A percentile compares a stretch with the other conserved stretches of the same genome.
Conservation (phyloP, 2,329 filamentous ascomycete species). For the Bipolaris bicolor region DNA sequence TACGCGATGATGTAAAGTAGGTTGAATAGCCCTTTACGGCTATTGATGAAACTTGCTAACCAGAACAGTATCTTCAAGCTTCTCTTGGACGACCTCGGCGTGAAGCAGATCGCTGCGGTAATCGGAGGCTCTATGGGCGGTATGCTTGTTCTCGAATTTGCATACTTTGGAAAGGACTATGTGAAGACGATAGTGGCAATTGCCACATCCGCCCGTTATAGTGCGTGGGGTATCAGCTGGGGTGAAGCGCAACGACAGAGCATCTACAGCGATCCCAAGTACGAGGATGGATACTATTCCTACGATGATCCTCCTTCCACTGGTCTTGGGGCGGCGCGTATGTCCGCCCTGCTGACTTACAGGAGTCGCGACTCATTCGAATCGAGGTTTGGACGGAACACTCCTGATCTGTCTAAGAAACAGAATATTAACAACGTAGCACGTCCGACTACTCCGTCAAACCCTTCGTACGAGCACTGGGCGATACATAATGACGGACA, state of each 20-base stretch:
- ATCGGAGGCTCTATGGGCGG: constrained; percentile 86
- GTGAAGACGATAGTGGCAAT: constrained; percentile 82
- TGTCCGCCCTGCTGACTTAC: constrained; percentile 96
- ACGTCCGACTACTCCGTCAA: constrained; percentile 52
- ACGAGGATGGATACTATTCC: constrained; percentile 93
- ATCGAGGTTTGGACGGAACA: constrained; percentile 91
- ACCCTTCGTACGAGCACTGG: constrained; percentile 54
- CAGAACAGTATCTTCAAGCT: constrained; percentile 72
- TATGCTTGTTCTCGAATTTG: constrained; percentile 91
- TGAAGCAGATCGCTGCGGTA: constrained; percentile 77
- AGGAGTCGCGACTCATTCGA: constrained; percentile 97
- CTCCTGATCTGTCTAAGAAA: constrained; percentile 79
- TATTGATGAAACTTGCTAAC: constrained; percentile 15
- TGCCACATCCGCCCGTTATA: constrained; percentile 82
- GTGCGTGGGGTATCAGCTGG: constrained; percentile 91
- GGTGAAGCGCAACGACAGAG: constrained; percentile 86
- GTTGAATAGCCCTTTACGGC: constrained; percentile 37
- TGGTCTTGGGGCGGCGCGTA: constrained; percentile 90
- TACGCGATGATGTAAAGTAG: constrained; percentile 93
- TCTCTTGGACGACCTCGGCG: constrained; percentile 78
- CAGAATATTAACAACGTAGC: constrained; percentile 79
- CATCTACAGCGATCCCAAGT: constrained; percentile 98
- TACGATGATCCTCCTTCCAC: constrained; percentile 86
- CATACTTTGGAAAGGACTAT: constrained; percentile 87
- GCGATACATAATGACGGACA: constrained; percentile 61